Percentiles rank a stretch among this genome's conserved stretches.
Evolutionary conservation across 192 early-diverging fungal species (phyloP).

Genomic region (Backusella tarrabulga): DNA sequence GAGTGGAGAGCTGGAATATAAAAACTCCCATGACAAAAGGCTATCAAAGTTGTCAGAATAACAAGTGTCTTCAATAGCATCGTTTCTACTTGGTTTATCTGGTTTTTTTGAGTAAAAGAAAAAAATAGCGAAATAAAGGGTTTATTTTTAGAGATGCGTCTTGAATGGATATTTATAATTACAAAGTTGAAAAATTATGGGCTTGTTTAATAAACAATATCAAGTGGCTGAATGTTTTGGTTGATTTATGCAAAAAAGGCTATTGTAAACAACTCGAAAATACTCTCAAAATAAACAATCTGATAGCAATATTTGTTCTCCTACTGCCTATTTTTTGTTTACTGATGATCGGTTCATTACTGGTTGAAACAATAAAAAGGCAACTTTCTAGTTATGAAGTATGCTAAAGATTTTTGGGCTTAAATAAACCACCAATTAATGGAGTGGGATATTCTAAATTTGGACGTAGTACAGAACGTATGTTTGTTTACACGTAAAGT

Average conservation of each 20-base stretch:
- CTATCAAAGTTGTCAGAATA: background rate
- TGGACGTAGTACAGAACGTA: background rate
- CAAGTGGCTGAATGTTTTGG: constrained; percentile 5
- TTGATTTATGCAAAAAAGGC: background rate
- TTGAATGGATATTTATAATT: background rate
- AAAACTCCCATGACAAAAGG: background rate
- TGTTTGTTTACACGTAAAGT: background rate
- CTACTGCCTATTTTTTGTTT: background rate
- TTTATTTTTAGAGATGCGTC: background rate
- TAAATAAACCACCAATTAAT: background rate
- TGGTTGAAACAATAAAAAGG: background rate
- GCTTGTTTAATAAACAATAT: background rate
- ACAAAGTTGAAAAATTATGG: background rate
- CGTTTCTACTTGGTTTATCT: background rate
- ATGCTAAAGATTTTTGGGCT: background rate
- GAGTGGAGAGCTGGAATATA: background rate
- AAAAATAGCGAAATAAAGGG: background rate
- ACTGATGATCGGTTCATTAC: background rate
- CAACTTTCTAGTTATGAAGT: background rate
- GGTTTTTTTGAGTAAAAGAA: background rate
- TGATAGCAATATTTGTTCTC: background rate
- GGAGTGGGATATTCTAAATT: background rate
- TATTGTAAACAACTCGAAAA: background rate
- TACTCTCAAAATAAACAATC: background rate
- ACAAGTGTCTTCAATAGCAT: background rate